Conservation (phyloP, 768 basidiomycete genomes). For the Boletus pseudo-olivaceus region DNA sequence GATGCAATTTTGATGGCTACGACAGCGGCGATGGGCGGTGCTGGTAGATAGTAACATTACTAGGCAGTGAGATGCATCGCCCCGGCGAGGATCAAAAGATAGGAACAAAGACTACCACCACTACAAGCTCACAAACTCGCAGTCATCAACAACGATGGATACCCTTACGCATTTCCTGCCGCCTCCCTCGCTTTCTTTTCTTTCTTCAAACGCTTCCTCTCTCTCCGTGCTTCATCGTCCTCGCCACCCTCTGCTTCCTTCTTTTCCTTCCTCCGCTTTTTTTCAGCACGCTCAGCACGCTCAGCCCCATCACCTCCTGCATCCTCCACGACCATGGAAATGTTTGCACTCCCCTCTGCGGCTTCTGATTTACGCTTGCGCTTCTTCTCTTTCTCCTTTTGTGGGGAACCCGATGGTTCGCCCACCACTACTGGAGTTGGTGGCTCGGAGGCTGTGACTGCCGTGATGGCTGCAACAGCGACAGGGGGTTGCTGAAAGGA, state of each 20-base stretch:
- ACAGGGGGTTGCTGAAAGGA: slow-evolving; percentile 38
- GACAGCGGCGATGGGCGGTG: slow-evolving; percentile 1
- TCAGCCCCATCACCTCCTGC: slow-evolving; percentile 44
- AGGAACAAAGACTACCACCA: neutral
- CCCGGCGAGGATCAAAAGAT: slow-evolving; percentile 11
- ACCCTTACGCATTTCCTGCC: slow-evolving; percentile 23
- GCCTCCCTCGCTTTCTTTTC: slow-evolving; percentile 59
- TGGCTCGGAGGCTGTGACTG: slow-evolving; percentile 20
- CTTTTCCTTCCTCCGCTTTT: slow-evolving; percentile 62
- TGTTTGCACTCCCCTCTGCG: slow-evolving; percentile 39
- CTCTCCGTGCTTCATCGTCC: slow-evolving; percentile 59
- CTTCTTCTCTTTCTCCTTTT: slow-evolving; percentile 74
- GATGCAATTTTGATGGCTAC: slow-evolving; percentile 11
- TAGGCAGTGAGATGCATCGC: neutral
- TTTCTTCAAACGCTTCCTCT: slow-evolving; percentile 64
- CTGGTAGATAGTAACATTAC: neutral
- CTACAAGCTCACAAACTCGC: neutral
- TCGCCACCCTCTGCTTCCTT: slow-evolving; percentile 39
- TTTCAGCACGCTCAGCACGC: slow-evolving; percentile 54
- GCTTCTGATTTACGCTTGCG: slow-evolving; percentile 75
- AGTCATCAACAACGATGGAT: neutral
- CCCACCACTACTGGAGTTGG: slow-evolving; percentile 31
- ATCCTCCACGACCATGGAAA: slow-evolving; percentile 37
- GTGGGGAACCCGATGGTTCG: slow-evolving; percentile 32
- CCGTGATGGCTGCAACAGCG: slow-evolving; percentile 25